Evolutionary conservation across 306 rosid species (phyloP).

Genomic region (Medicago ruthenica): DNA sequence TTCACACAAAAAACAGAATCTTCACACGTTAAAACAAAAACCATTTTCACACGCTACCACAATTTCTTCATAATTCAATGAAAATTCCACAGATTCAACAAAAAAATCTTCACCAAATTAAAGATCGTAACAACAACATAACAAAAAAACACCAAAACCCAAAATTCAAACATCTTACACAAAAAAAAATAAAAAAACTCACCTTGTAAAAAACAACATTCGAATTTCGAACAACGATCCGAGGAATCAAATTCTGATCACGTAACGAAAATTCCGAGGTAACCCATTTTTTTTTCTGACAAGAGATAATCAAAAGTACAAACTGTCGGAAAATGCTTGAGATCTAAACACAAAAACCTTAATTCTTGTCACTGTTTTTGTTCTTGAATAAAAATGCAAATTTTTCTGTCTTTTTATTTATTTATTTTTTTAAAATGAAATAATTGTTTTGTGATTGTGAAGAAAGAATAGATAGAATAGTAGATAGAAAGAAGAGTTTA

Average conservation of each 20-base stretch:
- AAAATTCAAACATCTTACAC: slow-evolving; percentile 42
- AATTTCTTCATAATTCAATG: slow-evolving; percentile 43
- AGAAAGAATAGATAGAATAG: slow-evolving; percentile 40
- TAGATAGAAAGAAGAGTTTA: slow-evolving; percentile 35
- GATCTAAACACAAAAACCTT: slow-evolving; percentile 24
- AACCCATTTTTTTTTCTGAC: slow-evolving; percentile 28
- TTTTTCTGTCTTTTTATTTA: neutral
- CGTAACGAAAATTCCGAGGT: slow-evolving; percentile 42
- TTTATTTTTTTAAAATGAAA: neutral
- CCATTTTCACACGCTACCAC: slow-evolving; percentile 22
- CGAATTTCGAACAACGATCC: slow-evolving; percentile 42
- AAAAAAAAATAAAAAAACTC: slow-evolving; percentile 46
- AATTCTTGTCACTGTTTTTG: slow-evolving; percentile 33
- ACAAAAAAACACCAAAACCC: neutral
- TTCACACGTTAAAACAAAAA: slow-evolving; percentile 29
- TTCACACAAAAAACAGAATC: slow-evolving; percentile 5
- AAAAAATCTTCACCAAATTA: slow-evolving; percentile 28
- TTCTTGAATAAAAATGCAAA: slow-evolving; percentile 32
- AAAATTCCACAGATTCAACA: slow-evolving; percentile 31
- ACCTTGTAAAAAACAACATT: slow-evolving; percentile 54
- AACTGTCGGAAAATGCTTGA: slow-evolving; percentile 17
- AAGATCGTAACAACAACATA: slow-evolving; percentile 42
- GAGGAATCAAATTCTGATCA: slow-evolving; percentile 42
- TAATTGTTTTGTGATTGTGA: slow-evolving; percentile 15
- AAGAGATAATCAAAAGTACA: neutral